phyloP scores from a whole-genome alignment of 148 eudicot genomes.

The Cornus suecica region DNA sequence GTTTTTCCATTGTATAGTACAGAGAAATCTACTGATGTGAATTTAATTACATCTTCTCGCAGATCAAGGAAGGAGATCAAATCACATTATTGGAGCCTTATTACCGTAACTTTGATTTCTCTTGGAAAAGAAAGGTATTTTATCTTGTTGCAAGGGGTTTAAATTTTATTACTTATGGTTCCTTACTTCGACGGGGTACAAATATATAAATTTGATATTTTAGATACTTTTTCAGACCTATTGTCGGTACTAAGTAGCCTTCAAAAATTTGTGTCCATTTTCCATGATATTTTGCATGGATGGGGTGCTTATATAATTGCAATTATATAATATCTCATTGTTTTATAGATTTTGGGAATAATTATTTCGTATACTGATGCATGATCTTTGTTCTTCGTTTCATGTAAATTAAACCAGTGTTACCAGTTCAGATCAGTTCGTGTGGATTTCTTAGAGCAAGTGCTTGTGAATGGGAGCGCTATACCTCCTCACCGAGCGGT shows the following conservation, averaged over 20 bases:
- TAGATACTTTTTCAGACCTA: too few species aligned
- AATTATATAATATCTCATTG: background rate
- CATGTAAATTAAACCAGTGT: conserved; percentile 28
- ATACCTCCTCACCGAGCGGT: conserved; percentile 44
- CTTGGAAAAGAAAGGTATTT: conserved; percentile 83
- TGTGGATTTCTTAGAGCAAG: conserved; percentile 80
- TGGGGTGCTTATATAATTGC: too few species aligned
- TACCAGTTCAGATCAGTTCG: conserved; percentile 78
- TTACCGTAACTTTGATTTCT: conserved; percentile 49
- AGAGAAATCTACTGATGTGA: background rate
- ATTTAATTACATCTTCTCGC: conserved; percentile 15
- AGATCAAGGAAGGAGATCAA: conserved; percentile 85
- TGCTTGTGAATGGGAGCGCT: conserved; percentile 78
- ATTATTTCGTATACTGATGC: background rate
- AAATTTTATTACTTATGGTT: too few species aligned
- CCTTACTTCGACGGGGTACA: too few species aligned
- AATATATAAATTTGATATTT: too few species aligned
- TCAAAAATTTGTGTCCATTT: too few species aligned
- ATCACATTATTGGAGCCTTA: conserved; percentile 68
- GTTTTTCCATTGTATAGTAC: background rate
- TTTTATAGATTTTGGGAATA: background rate
- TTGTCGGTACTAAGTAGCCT: too few species aligned
- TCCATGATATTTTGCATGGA: too few species aligned
- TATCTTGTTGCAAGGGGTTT: background rate
- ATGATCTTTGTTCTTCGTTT: conserved; percentile 5